These are phyloP conservation scores for Cercophora sp. DNA, from an alignment of 495 filamentous ascomycete genomes.

Conservation along the genomic window DNA sequence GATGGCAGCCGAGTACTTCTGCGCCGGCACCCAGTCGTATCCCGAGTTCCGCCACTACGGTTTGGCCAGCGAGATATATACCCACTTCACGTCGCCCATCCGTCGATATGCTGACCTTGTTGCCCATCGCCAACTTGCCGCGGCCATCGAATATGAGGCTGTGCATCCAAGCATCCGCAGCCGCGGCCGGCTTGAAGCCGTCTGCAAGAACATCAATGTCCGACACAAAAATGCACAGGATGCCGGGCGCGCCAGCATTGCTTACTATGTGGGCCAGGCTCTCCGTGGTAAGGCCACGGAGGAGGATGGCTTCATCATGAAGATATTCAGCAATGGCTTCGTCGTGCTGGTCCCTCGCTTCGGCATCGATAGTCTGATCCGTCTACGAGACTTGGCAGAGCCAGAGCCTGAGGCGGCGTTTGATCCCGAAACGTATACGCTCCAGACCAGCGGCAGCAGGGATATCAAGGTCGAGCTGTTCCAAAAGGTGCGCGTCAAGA, in stretches of 20 bases:
- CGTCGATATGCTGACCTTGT: constrained; percentile 93
- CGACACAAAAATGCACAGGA: constrained; percentile 95
- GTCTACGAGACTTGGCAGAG: constrained; percentile 74
- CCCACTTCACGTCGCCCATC: constrained; percentile 96
- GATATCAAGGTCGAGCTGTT: constrained; percentile 72
- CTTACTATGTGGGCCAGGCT: constrained; percentile 96
- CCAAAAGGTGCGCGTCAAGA: constrained; percentile 78
- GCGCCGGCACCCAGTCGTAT: constrained; percentile 83
- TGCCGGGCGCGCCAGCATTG: constrained; percentile 85
- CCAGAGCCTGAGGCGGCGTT: constrained; percentile 72
- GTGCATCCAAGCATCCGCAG: constrained; percentile 71
- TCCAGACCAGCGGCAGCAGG: constrained; percentile 54
- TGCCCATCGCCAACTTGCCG: constrained; percentile 89
- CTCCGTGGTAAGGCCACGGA: constrained; percentile 77
- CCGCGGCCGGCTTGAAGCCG: constrained; percentile 77
- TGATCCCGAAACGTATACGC: constrained; percentile 76
- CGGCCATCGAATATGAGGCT: constrained; percentile 87
- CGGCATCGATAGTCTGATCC: constrained; percentile 87
- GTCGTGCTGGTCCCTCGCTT: constrained; percentile 94
- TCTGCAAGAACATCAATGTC: constrained; percentile 97
- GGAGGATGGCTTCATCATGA: constrained; percentile 94
- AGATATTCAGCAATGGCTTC: constrained; percentile 93
- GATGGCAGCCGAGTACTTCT: constrained; percentile 98
- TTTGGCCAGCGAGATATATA: constrained; percentile 93
- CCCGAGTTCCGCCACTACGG: constrained; percentile 96